Base-by-base conservation (phyloP, 2,329 filamentous ascomycete species). In the Alternaria sp. region DNA sequence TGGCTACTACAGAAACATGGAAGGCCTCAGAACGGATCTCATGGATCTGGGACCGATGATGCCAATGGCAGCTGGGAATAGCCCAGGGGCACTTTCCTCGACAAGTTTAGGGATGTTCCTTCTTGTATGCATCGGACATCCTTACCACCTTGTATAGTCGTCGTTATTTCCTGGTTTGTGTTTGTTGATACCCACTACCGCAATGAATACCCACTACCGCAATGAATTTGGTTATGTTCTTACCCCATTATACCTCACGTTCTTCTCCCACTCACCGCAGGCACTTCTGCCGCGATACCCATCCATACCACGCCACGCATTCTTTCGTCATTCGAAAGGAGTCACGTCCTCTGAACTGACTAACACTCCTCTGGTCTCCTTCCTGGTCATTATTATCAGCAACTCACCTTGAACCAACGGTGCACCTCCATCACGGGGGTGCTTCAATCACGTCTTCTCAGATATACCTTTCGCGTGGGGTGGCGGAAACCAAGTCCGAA, bases 1-100 rank as follows among this genome's bases (percentile, higher is more conserved):
- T 93, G 91, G 91, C 88, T 93, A 56, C 57, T 72, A 4, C 72
- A 81, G 57, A 79, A 78, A 47, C 55, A 53, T 12, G 71, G 66
- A 15, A 71, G 72, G 50, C 71, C 71, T 8, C 61, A 68, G 23
- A 68, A 71, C 47, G 65, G 66, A 43, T 74, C 69, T 32, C 69
- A 72, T 40, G 69, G 68, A 17, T 76, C 70, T 52, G 66, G 56
- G 6, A 46, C 62, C 12, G 63, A 68, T 43, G 71, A 62, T 53
- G 53, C 58, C 5, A 71, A 69, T 36, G 68, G 66, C n/a, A 71
- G 68, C 17, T 63, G 51, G 44, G 45, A 50, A 26, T 67, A 51
- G 59, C 23, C 23, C 26, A 25, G 28, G 7, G 36, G 52, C 30
- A n/a, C 47, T 52, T 63, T 17, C 62, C 58, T 56, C 30, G 30